Percentiles rank a stretch among this genome's conserved stretches.
Conservation (phyloP, 139 green algal genomes). For the Picochlorum costavermella region DNA sequence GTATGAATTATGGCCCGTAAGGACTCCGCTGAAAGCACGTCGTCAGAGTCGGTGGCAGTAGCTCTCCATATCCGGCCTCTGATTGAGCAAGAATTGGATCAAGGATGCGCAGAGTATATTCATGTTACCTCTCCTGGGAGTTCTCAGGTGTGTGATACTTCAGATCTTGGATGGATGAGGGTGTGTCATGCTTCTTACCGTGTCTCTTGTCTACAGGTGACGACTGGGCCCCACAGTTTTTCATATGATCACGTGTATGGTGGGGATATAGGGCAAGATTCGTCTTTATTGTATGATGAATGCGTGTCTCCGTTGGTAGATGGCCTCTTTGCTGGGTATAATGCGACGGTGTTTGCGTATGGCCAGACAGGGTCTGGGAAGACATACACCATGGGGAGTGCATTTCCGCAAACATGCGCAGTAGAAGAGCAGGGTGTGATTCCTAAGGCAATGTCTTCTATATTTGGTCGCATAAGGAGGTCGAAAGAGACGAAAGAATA, state of each 20-base stretch:
- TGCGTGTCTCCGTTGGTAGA: conserved; percentile 76
- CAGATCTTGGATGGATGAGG: not conserved
- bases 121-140: conserved; percentile 44
- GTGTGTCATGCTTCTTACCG: not conserved
- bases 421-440: conserved; percentile 58
- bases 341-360: conserved; percentile 66
- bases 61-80: conserved; percentile 81
- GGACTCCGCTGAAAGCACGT: not conserved
- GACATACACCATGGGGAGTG: conserved; percentile 83
- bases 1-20: too few species aligned
- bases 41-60: conserved; percentile 40
- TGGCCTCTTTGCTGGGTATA: conserved; percentile 85
- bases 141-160: conserved; percentile 47
- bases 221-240: conserved; percentile 50
- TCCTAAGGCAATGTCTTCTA: conserved; percentile 60
- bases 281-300: conserved; percentile 47
- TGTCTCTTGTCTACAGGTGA: conserved; percentile 29
- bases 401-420: conserved; percentile 30
- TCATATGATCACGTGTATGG: conserved; percentile 82
- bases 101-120: conserved; percentile 60
- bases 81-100: conserved; percentile 55
- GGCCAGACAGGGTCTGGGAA: conserved; percentile 67
- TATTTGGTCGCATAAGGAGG: conserved; percentile 57
- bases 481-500: conserved; percentile 39
- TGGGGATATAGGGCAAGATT: conserved; percentile 20